These are phyloP conservation scores for Marchantia paleacea DNA, from an alignment of 225 moss, liverwort and hornwort species.

Conservation along the genomic window DNA sequence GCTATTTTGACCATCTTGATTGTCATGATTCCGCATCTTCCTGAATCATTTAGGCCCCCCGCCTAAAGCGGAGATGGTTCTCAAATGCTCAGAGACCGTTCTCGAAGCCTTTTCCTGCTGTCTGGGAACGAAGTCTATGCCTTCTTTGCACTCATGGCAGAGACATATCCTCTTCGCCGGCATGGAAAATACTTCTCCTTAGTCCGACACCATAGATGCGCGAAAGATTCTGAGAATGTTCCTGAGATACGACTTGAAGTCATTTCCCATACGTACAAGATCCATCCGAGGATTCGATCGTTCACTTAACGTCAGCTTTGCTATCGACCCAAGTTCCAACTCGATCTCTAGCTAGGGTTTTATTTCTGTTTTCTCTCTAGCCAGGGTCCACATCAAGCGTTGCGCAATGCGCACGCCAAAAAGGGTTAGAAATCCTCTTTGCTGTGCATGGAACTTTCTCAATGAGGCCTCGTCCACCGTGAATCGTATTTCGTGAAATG, in stretches of 20 bases:
- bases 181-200: neutral
- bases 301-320: too few species aligned
- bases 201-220: too few species aligned
- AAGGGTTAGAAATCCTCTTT: neutral
- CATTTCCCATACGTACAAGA: too few species aligned
- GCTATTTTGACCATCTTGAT: neutral
- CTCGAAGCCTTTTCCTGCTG: neutral
- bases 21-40: neutral
- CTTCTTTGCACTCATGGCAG: neutral
- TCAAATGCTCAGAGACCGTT: neutral
- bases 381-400: too few species aligned
- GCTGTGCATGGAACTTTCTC: neutral
- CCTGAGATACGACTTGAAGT: too few species aligned
- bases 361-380: too few species aligned
- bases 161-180: neutral
- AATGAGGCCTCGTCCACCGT: neutral
- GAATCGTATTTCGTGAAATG: neutral
- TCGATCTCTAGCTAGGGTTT: too few species aligned
- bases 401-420: neutral
- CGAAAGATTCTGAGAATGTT: too few species aligned
- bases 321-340: too few species aligned
- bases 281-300: too few species aligned
- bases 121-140: neutral
- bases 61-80: neutral
- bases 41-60: neutral